Conservation (phyloP, 2,329 filamentous ascomycete species). For the Fusarium guadeloupense region DNA sequence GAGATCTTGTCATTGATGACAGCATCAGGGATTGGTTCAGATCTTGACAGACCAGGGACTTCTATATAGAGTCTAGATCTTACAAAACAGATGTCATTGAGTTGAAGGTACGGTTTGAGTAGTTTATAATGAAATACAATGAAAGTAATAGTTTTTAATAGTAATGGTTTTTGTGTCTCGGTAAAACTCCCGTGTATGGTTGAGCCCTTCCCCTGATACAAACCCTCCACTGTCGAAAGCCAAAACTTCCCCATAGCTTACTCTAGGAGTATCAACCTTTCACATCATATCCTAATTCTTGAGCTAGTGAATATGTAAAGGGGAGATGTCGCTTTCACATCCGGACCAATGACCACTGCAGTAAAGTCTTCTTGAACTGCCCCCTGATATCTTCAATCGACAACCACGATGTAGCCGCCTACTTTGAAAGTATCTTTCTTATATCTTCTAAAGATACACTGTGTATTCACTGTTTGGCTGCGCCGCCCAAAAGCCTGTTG, state of each 20-base stretch:
- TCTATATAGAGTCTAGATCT: neutral
- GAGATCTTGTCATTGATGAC: slow-evolving; percentile 8
- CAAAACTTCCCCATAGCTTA: neutral
- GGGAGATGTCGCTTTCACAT: neutral
- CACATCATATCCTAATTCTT: neutral
- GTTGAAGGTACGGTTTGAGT: too few relatives aligned
- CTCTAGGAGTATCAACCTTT: neutral
- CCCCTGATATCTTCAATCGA: neutral
- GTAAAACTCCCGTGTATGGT: neutral
- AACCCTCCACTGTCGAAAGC: neutral
- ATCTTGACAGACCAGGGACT: neutral
- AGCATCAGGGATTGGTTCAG: neutral
- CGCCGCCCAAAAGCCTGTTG: neutral
- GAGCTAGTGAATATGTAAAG: neutral
- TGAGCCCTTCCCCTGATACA: neutral
- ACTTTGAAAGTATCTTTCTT: neutral
- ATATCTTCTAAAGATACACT: neutral
- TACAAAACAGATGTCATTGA: neutral
- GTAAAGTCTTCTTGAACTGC: neutral
- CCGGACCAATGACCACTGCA: slow-evolving; percentile 6
- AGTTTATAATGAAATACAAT: too few relatives aligned
- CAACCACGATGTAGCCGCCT: neutral
- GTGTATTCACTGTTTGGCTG: neutral
- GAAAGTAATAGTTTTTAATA: too few relatives aligned
- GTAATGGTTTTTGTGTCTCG: neutral